Base-by-base conservation (phyloP, 2,329 filamentous ascomycete species). In the Chaetomium globosum region DNA sequence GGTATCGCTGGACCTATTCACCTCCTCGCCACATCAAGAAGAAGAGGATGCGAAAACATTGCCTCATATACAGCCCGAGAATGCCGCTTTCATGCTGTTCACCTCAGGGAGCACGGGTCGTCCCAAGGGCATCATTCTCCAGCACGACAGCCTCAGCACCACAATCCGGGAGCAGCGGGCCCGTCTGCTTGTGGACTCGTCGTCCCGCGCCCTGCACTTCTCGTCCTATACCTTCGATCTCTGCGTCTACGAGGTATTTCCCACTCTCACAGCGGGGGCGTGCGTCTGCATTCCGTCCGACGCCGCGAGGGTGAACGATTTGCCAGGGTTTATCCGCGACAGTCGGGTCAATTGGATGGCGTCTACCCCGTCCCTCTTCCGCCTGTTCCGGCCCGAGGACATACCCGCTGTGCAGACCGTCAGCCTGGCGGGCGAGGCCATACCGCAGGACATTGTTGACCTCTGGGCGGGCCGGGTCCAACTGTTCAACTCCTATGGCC, bases 341-440 rank as follows among this genome's bases (percentile, higher is more conserved):
- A 51, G 48, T 51, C 48, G 48, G 48, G 48, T 51, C 21, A 51
- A 51, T 26, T 51, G 48, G 48, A 51, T 51, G 21, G 26, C 26
- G 12, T 51, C 48, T 26, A 51, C 48, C 48, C 48, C 48, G 21
- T 51, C 48, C 3, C 48, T 51, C 48, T 51, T 51, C 48, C 48
- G 48, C 21, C 48, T 51, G 21, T 51, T 51, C 48, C 48, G 48
- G 21, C 48, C 48, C 48, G 48, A 51, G n/a, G 48, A 51, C 48
- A 51, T 51, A 26, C 48, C 48, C 48, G 48, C 48, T 21, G 48
- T 51, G 48, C 48, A 7, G 21, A 51, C 48, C 21, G 48, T 51
- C 48, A 51, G 48, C 48, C 48, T 51, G 48, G 48, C 48, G 48
- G 48, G 48, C 48, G 48, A 51, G 48, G 48, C 48, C 48, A 51